These are phyloP conservation scores for Lobosporangium transversale DNA, from an alignment of 192 early-diverging fungal species.

Conservation along the genomic window DNA sequence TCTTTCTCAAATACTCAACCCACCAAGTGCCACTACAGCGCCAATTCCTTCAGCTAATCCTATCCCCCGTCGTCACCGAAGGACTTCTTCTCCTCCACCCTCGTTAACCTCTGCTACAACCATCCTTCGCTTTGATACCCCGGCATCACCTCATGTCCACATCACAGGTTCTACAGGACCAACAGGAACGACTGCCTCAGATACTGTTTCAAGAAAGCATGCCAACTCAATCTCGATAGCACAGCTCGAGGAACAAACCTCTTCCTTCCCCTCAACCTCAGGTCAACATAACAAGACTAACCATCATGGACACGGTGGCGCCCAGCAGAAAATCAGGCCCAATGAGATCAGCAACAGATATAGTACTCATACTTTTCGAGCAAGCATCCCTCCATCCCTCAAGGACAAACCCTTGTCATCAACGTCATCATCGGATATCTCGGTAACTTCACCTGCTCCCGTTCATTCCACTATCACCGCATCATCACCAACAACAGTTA, in stretches of 20 bases:
- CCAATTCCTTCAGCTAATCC: too few species aligned
- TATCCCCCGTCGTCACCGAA: slow-evolving; percentile 1
- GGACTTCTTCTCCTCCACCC: slow-evolving; percentile 13
- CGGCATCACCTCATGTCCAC: background rate
- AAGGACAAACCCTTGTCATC: background rate
- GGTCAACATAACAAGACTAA: background rate
- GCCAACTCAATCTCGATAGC: slow-evolving; percentile 42
- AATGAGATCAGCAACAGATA: slow-evolving; percentile 29
- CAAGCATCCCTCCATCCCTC: background rate
- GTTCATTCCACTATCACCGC: background rate
- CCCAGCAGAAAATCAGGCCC: slow-evolving; percentile 30
- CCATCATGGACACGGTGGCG: background rate
- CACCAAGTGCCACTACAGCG: slow-evolving; percentile 8
- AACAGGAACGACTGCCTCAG: slow-evolving; percentile 10
- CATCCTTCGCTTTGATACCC: slow-evolving; percentile 11
- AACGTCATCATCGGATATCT: background rate
- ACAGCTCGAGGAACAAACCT: slow-evolving; percentile 26
- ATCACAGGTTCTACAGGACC: too few species aligned
- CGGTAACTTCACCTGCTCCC: background rate
- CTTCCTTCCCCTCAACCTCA: background rate
- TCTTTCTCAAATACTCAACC: slow-evolving; percentile 45
- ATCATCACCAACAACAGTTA: slow-evolving; percentile 3
- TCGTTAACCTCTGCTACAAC: slow-evolving; percentile 7
- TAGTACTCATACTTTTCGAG: slow-evolving; percentile 37
- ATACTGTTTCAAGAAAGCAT: slow-evolving; percentile 23